These are phyloP conservation scores for Malassezia cuniculi DNA, from an alignment of 1,284 basidiomycete species.

Conservation along the genomic window DNA sequence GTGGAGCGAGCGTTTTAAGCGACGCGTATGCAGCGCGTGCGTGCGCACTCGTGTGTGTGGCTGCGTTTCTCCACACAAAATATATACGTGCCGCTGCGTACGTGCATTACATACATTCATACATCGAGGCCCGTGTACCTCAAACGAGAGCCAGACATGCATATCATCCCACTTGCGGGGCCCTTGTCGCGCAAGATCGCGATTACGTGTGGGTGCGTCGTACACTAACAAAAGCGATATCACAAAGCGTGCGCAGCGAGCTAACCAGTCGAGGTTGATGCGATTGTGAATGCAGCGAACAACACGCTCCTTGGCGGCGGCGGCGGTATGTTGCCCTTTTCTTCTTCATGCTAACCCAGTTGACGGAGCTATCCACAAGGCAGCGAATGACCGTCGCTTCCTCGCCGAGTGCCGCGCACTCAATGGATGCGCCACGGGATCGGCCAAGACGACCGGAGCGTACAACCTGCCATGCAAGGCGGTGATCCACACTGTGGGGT, in stretches of 20 bases:
- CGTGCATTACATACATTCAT: too few species aligned
- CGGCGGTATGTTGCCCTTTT: slow-evolving; percentile 14
- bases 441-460: slow-evolving; percentile 61
- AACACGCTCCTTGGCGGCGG: slow-evolving; percentile 31
- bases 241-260: slow-evolving; percentile 5
- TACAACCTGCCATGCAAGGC: slow-evolving; percentile 52
- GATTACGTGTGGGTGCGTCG: slow-evolving; percentile 5
- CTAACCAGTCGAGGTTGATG: slow-evolving; percentile 21
- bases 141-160: too few species aligned
- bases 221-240: slow-evolving; percentile 10
- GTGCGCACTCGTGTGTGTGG: too few species aligned
- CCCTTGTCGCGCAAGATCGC: slow-evolving; percentile 10
- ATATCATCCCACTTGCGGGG: too few species aligned
- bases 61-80: too few species aligned
- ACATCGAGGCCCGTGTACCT: too few species aligned
- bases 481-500: slow-evolving; percentile 83
- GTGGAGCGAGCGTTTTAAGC: too few species aligned
- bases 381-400: slow-evolving; percentile 60
- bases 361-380: slow-evolving; percentile 72
- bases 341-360: slow-evolving; percentile 49
- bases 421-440: slow-evolving; percentile 66
- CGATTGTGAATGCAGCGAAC: slow-evolving; percentile 41
- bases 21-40: too few species aligned
- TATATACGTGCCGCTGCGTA: too few species aligned
- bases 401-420: slow-evolving; percentile 56